Evolutionary conservation across 208 protist genomes (phyloP).

Genomic region (Leptomonas pyrrhocoris): DNA sequence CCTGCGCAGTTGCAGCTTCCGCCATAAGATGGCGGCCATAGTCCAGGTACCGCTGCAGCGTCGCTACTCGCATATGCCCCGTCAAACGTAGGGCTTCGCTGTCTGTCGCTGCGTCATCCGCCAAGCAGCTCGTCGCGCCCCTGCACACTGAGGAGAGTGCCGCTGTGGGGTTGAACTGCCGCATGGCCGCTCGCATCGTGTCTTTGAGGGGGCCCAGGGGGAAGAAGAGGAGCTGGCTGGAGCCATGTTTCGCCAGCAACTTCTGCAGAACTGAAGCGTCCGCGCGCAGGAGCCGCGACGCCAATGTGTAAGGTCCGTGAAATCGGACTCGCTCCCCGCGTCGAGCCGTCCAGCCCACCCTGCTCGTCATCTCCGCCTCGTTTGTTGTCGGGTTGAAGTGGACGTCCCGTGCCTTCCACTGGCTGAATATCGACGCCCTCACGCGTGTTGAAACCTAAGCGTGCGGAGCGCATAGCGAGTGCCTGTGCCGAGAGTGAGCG

Average conservation of each 20-base stretch:
- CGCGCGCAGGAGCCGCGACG: neutral
- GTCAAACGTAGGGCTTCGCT: neutral
- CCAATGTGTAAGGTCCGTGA: neutral
- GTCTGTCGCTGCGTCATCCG: neutral
- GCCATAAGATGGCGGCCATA: conserved; percentile 11
- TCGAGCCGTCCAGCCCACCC: neutral
- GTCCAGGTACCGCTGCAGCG: conserved; percentile 1
- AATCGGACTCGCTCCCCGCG: neutral
- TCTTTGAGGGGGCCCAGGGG: neutral
- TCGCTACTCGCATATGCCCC: neutral
- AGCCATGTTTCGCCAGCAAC: neutral
- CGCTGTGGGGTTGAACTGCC: neutral
- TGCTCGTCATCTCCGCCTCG: neutral
- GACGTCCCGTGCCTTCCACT: neutral
- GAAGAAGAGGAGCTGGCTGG: neutral
- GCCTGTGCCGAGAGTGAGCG: too few relatives aligned
- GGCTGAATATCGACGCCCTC: conserved; percentile 3
- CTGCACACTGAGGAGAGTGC: neutral
- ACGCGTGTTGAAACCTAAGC: neutral
- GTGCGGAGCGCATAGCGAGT: too few relatives aligned
- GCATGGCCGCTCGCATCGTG: neutral
- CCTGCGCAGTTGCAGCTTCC: conserved; percentile 1
- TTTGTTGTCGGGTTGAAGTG: neutral
- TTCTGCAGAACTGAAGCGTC: neutral
- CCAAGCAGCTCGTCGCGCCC: neutral